These are phyloP conservation scores for Tricholoma furcatifolium DNA, from an alignment of 768 basidiomycete genomes.

Conservation along the genomic window DNA sequence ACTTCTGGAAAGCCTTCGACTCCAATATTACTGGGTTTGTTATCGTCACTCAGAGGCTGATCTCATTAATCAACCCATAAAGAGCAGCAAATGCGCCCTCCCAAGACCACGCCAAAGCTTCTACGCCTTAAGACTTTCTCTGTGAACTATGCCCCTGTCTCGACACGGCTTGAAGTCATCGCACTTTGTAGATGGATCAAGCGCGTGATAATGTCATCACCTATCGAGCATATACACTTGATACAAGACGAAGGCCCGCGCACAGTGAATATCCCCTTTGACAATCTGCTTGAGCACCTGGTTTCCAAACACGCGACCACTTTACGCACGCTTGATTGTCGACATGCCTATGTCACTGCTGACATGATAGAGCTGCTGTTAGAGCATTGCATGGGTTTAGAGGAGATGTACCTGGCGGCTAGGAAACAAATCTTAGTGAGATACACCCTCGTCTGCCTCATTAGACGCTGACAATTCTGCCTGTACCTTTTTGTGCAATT, in stretches of 20 bases:
- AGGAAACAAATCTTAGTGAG: slow-evolving; percentile 33
- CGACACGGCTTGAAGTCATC: slow-evolving; percentile 18
- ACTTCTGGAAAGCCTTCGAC: slow-evolving; percentile 34
- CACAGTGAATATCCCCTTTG: slow-evolving; percentile 23
- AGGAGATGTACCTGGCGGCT: slow-evolving; percentile 32
- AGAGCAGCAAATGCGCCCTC: slow-evolving; percentile 42
- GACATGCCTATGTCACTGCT: slow-evolving; percentile 15
- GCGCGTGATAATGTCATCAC: slow-evolving; percentile 28
- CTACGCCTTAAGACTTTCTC: slow-evolving; percentile 30
- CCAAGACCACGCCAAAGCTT: slow-evolving; percentile 20
- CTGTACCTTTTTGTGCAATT: neutral
- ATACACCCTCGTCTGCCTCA: neutral
- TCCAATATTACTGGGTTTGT: slow-evolving; percentile 53
- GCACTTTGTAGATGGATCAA: slow-evolving; percentile 36
- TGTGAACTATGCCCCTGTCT: slow-evolving; percentile 22
- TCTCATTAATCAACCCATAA: neutral
- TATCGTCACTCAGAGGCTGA: neutral
- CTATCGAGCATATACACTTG: slow-evolving; percentile 29
- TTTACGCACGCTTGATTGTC: slow-evolving; percentile 26
- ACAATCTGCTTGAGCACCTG: slow-evolving; percentile 35
- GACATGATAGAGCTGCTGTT: slow-evolving; percentile 27
- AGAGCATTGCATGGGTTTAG: slow-evolving; percentile 29
- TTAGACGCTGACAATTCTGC: neutral
- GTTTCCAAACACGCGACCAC: slow-evolving; percentile 25
- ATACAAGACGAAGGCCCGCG: slow-evolving; percentile 18